Evolutionary conservation across 352 stramenopile genomes (phyloP), one percentile per base, ranked within the genome.

Genomic region (Globisporangium spiculum): DNA sequence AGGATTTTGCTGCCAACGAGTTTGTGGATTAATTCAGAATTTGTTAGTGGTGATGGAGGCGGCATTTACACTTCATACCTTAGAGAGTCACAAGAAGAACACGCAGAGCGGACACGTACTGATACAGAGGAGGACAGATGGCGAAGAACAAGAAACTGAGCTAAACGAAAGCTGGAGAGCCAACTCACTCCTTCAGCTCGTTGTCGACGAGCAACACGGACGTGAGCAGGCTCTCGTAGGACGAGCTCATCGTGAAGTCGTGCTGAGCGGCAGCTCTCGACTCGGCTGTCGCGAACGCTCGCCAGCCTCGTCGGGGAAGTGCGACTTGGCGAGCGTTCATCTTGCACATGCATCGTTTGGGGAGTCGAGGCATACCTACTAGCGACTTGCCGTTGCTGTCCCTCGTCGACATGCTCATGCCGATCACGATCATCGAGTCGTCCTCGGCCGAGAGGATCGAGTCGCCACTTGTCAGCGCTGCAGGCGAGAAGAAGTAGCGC

Each of bases 181-280:
- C 8, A 1, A 52, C 26, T 63, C 55, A 55, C 30, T 60, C 16
- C 7, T 60, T 60, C 12, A 26, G 4, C 0, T 46, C 66, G 16
- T 52, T 61, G 36, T 57, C 60, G 7, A 52, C 50, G 20, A 71
- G 30, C 46, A 71, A 14, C 52, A 59, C 59, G 3, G 66, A 63
- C 38, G 59, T 71, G 50, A 69, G 55, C 44, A 69, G 16, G 16
- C 55, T 65, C 64, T 69, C 64, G 48, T 64, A 69, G 27, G 64
- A 71, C 50, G 66, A 66, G 52, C 66, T 71, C 36, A 71, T 44
- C 26, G 59, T 32, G 14, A 63, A 67, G 59, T 71, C 66, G 66
- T 67, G 58, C 52, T 71, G 66, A 16, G 66, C 59, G 12, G 36
- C 16, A 4, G 50, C 66, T n/a, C 66, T 64, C 34, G 59, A 63